phyloP scores from a whole-genome alignment of 257 asterid species.

The Solanum phureja region DNA sequence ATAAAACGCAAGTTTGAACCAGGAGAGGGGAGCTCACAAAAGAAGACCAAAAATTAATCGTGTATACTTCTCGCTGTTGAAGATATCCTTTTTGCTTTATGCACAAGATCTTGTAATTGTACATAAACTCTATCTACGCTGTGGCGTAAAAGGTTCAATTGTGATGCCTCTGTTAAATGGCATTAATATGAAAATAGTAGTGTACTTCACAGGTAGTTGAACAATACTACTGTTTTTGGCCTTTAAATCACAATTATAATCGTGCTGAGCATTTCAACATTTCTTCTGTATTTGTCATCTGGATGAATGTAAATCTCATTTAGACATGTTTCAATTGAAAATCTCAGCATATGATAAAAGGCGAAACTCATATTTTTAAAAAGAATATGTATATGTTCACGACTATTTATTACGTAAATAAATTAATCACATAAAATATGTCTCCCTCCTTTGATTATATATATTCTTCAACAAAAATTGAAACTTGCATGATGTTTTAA shows the following conservation, averaged over 20 bases:
- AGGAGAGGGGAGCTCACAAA: constrained; percentile 33
- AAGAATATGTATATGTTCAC: not conserved
- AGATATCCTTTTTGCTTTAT: not conserved
- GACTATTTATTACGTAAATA: not conserved
- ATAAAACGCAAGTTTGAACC: constrained; percentile 62
- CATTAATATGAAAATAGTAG: not conserved
- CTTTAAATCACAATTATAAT: not conserved
- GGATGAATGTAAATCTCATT: not conserved
- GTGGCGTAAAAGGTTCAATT: not conserved
- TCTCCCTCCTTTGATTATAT: not conserved
- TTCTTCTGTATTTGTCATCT: not conserved
- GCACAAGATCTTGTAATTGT: not conserved
- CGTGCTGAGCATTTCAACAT: not conserved
- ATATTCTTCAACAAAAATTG: not conserved
- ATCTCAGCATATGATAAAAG: rapidly evolving
- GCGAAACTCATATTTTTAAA: no score
- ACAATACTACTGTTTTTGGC: not conserved
- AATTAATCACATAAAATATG: not conserved
- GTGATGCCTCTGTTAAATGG: not conserved
- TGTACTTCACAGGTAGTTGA: not conserved
- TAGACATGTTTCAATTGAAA: not conserved
- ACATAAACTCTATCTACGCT: not conserved
- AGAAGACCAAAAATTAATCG: constrained; percentile 57
- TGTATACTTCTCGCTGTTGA: not conserved
- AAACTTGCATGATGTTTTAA: not conserved